A percentile compares a stretch with the other conserved stretches of the same genome.
Conservation (phyloP, 2,329 filamentous ascomycete species). For the Gnomoniopsis sp. region DNA sequence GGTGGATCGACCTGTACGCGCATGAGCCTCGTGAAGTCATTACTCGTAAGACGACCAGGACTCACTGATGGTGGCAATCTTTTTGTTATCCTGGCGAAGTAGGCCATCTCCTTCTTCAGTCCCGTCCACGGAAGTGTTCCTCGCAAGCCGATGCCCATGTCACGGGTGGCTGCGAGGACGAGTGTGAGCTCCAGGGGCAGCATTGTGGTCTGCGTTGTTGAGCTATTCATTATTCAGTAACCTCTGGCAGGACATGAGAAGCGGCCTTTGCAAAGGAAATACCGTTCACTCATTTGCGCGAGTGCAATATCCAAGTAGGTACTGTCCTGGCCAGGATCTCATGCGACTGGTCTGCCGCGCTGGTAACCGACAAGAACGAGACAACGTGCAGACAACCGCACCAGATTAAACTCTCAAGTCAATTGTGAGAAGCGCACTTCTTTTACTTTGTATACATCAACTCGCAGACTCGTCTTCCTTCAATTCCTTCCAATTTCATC, state of each 20-base stretch:
- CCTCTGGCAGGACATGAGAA: background rate
- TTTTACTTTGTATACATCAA: no score
- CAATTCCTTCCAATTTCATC: no score
- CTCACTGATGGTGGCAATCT: conserved; percentile 46
- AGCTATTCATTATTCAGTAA: background rate
- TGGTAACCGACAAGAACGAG: no score
- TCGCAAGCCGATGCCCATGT: conserved; percentile 80
- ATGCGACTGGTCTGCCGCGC: no score
- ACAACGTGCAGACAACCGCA: no score
- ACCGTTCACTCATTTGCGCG: no score
- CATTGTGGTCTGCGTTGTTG: conserved; percentile 6
- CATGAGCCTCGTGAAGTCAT: background rate
- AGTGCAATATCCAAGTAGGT: no score
- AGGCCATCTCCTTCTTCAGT: conserved; percentile 87
- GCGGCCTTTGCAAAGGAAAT: background rate
- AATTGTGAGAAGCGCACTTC: no score
- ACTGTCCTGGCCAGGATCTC: no score
- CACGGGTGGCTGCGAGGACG: conserved; percentile 87
- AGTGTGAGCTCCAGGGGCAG: conserved; percentile 67
- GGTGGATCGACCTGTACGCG: conserved; percentile 28
- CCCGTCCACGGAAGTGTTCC: conserved; percentile 86
- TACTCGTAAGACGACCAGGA: background rate
- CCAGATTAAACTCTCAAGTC: no score
- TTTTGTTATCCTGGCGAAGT: conserved; percentile 88
- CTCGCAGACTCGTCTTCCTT: no score